phyloP scores from a whole-genome alignment of 176 grass and related monocot species.

The Rhynchospora pubera region DNA sequence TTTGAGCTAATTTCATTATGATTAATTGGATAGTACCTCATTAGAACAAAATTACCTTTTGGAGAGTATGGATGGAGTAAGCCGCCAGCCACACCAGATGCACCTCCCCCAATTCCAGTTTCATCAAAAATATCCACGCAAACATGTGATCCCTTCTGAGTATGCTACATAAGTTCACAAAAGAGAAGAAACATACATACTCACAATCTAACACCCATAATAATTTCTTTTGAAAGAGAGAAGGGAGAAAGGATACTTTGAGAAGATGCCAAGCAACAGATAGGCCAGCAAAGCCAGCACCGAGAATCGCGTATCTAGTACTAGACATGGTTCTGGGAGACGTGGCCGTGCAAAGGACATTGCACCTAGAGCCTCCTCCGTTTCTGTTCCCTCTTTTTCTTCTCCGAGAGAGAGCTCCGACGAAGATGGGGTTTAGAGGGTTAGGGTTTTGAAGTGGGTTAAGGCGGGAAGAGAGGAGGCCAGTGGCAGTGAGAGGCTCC shows the following conservation, averaged over 20 bases:
- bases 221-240: not conserved
- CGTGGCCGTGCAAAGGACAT: constrained; percentile 3
- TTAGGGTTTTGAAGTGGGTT: constrained; percentile 23
- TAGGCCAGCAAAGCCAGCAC: constrained; percentile 72
- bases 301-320: constrained; percentile 69
- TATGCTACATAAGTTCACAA: constrained; percentile 36
- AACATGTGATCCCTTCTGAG: constrained; percentile 40
- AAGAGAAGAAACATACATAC: not conserved
- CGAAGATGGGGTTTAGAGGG: not conserved
- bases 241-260: constrained; percentile 31
- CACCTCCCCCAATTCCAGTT: constrained; percentile 70
- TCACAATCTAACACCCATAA: not conserved
- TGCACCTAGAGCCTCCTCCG: not conserved
- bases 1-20: not conserved
- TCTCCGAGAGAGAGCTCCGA: not conserved
- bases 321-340: constrained; percentile 10
- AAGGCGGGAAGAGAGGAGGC: not conserved
- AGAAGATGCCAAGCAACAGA: constrained; percentile 97
- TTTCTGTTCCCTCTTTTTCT: not conserved
- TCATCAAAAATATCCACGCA: constrained; percentile 81
- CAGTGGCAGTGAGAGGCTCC: not conserved
- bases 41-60: constrained; percentile 39
- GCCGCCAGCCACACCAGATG: constrained; percentile 77
- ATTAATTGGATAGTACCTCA: not conserved
- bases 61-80: constrained; percentile 91